A percentile compares a stretch with the other conserved stretches of the same genome.
Conservation (phyloP, 805 yeast genomes). For the Saccharomycopsis malanga region DNA sequence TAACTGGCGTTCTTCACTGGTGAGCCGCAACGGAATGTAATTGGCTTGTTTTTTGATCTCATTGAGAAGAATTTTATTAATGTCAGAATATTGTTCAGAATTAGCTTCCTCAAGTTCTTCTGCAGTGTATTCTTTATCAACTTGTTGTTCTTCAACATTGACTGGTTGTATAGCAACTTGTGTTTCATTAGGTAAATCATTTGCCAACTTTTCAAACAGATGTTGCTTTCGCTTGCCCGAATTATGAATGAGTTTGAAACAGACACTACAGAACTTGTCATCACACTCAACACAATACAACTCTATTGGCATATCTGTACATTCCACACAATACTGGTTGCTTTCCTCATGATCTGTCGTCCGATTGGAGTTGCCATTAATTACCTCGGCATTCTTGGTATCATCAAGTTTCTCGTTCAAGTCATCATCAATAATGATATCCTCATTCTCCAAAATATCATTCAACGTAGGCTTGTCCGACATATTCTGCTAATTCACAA, state of each 20-base stretch:
- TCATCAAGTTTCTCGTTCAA: constrained; percentile 22
- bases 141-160: constrained; percentile 20
- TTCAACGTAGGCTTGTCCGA: constrained; percentile 14
- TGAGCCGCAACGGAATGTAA: constrained; percentile 64
- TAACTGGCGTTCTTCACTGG: constrained; percentile 61
- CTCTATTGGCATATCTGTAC: constrained; percentile 67
- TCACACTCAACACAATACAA: constrained; percentile 55
- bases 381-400: constrained; percentile 20
- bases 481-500: neutral
- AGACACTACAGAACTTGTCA: constrained; percentile 63
- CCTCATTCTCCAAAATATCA: constrained; percentile 21
- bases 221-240: constrained; percentile 57
- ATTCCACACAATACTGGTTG: constrained; percentile 53
- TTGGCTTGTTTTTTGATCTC: constrained; percentile 39
- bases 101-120: constrained; percentile 23
- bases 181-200: constrained; percentile 1
- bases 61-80: constrained; percentile 26
- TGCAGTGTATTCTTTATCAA: constrained; percentile 21
- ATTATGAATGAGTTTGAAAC: constrained; percentile 60
- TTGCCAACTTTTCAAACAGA: constrained; percentile 26
- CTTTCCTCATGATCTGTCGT: constrained; percentile 29
- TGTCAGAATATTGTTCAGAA: constrained; percentile 6
- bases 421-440: constrained; percentile 14
- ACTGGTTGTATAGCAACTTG: constrained; percentile 17
- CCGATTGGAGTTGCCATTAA: too few relatives aligned